These are phyloP conservation scores for Aphanomyces invadans DNA, from an alignment of 352 stramenopile species.

Conservation along the genomic window DNA sequence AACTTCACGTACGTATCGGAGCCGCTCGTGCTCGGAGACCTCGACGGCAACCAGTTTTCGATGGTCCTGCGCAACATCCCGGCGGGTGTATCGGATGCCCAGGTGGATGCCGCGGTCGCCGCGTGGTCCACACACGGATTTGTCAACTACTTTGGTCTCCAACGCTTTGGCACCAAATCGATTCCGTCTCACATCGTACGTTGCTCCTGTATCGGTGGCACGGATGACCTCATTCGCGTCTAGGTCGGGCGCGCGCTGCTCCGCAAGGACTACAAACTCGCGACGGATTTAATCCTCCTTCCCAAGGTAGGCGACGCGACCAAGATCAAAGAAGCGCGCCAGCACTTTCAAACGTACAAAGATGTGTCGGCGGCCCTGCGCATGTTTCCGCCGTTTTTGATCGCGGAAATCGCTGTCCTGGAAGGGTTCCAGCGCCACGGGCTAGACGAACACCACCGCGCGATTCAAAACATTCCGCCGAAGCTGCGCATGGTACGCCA, in stretches of 20 bases:
- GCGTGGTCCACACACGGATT: constrained; percentile 85
- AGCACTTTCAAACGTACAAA: constrained; percentile 54
- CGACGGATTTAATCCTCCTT: constrained; percentile 87
- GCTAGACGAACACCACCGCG: constrained; percentile 43
- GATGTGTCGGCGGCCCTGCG: constrained; percentile 49
- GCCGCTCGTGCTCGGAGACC: constrained; percentile 88
- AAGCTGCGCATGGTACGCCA: constrained; percentile 65
- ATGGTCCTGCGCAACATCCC: constrained; percentile 91
- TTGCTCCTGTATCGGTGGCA: not conserved
- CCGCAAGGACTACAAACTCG: constrained; percentile 85
- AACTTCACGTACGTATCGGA: constrained; percentile 87
- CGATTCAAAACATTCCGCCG: constrained; percentile 70
- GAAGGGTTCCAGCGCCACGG: constrained; percentile 55
- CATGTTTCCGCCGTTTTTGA: constrained; percentile 67
- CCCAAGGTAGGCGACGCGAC: constrained; percentile 67
- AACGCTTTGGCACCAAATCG: constrained; percentile 91
- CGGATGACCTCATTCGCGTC: not conserved
- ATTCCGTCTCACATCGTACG: constrained; percentile 56
- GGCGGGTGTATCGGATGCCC: constrained; percentile 43
- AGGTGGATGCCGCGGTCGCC: constrained; percentile 54
- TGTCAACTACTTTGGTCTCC: constrained; percentile 98
- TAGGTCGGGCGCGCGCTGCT: constrained; percentile 91
- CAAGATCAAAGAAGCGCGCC: constrained; percentile 60
- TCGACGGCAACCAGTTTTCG: constrained; percentile 93
- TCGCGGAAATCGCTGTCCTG: constrained; percentile 66